Evolutionary conservation across 2,329 filamentous ascomycete genomes (phyloP), one percentile per base, ranked within the genome.

Genomic region (Exophiala sp.): DNA sequence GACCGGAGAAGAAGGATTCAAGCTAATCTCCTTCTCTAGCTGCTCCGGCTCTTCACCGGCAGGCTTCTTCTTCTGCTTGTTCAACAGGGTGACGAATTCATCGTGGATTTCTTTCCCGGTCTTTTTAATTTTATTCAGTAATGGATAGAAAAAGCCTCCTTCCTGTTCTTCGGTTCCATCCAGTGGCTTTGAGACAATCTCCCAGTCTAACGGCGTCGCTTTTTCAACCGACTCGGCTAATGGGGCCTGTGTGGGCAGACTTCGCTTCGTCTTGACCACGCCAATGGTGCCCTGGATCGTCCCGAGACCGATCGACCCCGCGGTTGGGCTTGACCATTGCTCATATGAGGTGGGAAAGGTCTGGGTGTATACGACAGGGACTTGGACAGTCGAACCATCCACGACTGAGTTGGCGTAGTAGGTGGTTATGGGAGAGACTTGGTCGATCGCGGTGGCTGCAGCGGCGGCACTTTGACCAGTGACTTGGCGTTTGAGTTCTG

Each of bases 251-350:
- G 54, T 54, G 16, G 54, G 54, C 7, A 54, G 32, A 41, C 45
- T 50, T 46, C 53, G 47, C 49, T 60, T 59, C 7, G 50, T 53
- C 44, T 54, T 57, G 2, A 59, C 57, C 13, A 53, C 50, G 6
- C 59, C 59, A 8, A 62, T 43, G 16, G 50, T 43, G 4, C 59
- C 59, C 19, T 35, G 14, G 24, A 62, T 59, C 16, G 62, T 63
- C 9, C 66, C 64, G 16, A 69, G 48, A 6, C 65, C 66, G 38
- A 68, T 65, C 5, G 57, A 50, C 8, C 63, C 64, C 1, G 49
- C 48, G 10, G 53, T 57, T 2, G 65, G 60, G 7, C 52, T 55
- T 13, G 63, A 56, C 64, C 62, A 65, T 44, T 65, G 64, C 44
- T 65, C 62, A 2, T 62, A 59, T 10, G 64, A 53, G 6, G 52